Base-by-base conservation (phyloP, 352 stramenopile genomes). In the Phytophthora constricta region DNA sequence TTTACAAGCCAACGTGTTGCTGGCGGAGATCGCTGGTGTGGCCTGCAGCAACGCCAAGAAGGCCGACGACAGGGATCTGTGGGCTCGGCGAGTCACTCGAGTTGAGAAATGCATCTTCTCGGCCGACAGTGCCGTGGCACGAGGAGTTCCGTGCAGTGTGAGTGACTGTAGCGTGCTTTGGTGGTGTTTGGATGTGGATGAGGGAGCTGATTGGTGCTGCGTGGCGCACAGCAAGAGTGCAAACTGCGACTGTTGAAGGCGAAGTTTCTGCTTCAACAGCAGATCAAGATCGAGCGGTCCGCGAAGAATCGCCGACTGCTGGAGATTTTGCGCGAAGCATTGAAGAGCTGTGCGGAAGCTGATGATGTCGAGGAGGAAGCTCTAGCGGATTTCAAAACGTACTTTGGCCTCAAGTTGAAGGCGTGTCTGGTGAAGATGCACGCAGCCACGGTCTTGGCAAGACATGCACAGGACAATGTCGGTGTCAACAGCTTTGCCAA, bases 1-100 rank as follows among this genome's bases (percentile, higher is more conserved):
- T 41, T 20, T 70, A 20, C 62, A 74, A 43, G 75, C 72, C 13
- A 75, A 87, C 34, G 52, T 89, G 7, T 45, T 92, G 33, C 52
- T 92, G 14, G 84, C 82, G n/a, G 86, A 92, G 58, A 72, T 83
- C 17, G 89, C 79, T 23, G 73, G 77, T 25, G 60, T 80, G 22
- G 60, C 80, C 1, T 84, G 80, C 45, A 68, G 70, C 25, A 75
- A 74, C 41, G 70, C 71, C 31, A 62, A 41, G 43, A 88, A 86
- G 63, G 53, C 71, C 22, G 68, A 66, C 11, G 51, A 90, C 55
- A 70, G 62, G 43, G 79, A 88, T 63, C 54, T 89, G 27, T 90
- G 78, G 80, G 65, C 60, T 27, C 77, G 76, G 23, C 83, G 83
- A 5, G 71, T 90, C 39, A 62, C 72, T 13, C 72, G 77, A 28